Base-by-base conservation (phyloP, 306 rosid species). In the Cicer cuneatum region DNA sequence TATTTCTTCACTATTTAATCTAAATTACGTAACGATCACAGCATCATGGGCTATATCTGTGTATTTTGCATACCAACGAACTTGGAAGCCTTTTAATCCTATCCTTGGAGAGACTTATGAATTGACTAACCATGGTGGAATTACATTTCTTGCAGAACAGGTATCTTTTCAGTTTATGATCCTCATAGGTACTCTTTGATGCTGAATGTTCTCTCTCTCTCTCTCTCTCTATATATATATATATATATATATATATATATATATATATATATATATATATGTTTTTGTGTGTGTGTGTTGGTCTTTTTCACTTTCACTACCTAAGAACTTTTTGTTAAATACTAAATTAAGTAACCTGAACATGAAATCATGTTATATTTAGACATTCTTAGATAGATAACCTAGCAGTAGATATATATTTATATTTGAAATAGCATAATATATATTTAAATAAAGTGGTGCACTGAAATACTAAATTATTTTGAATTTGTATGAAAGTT, bases 41-140 rank as follows among this genome's bases (percentile, higher is more conserved):
- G 97, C 97, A 8, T 91, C 97, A 43, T 93, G 97, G 97, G 96
- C 97, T 63, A 89, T 93, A 88, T 93, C 97, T 10, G 93, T 91
- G 67, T 93, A 93, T 78, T 91, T 78, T 74, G 98, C 98, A 0
- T 93, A 85, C 82, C 98, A 93, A 80, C 81, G 98, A 80, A 93
- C 96, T 43, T 93, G 97, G 98, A 93, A 93, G 86, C 98, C 97
- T 69, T 93, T 91, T 79, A 93, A 93, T 85, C 98, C 98, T 61
- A 93, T 93, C 73, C 96, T 93, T 41, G 98, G 97, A 71, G 97
- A 93, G 86, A 93, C 97, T 52, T 93, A 89, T 83, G 98, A 93
- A 83, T 38, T 93, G 92, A 81, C 11, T 61, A 89, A 93, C 81
- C 92, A 93, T 35, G 82, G 70, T 52, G 98, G 96, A 70, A 33